Evolutionary conservation across 140 eudicot genomes (phyloP).

Genomic region (Bidens hawaiensis): DNA sequence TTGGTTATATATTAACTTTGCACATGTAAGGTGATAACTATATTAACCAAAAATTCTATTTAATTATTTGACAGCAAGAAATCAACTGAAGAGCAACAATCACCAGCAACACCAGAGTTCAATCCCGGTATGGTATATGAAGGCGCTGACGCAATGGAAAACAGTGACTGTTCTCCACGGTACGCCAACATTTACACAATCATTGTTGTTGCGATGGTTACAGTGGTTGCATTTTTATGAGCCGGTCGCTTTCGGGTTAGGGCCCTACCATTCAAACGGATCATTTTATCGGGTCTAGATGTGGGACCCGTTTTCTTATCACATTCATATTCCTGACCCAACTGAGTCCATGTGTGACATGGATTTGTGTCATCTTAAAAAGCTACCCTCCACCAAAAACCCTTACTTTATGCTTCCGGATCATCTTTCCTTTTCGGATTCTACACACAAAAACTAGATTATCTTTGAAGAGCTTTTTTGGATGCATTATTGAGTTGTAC

Average conservation of each 20-base stretch:
- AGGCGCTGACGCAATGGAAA: constrained; percentile 56
- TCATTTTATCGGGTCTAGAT: constrained; percentile 1
- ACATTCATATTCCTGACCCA: constrained; percentile 27
- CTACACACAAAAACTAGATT: constrained; percentile 21
- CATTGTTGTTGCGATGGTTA: constrained; percentile 14
- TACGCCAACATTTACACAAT: constrained; percentile 14
- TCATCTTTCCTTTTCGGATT: constrained; percentile 26
- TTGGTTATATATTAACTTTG: too few relatives aligned
- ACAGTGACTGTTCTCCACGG: background rate
- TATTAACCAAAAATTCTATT: background rate
- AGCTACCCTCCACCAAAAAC: constrained; percentile 23
- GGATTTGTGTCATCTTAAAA: constrained; percentile 37
- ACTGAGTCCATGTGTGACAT: constrained; percentile 26
- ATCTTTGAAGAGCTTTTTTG: background rate
- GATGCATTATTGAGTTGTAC: constrained; percentile 19
- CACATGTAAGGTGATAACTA: too few relatives aligned
- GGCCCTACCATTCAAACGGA: background rate
- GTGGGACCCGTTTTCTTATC: constrained; percentile 11
- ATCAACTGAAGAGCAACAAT: constrained; percentile 36
- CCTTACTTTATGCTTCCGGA: constrained; percentile 26
- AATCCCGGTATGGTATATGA: constrained; percentile 48
- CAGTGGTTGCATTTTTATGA: constrained; percentile 23
- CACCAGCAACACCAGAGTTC: constrained; percentile 23
- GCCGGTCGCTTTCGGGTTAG: background rate
- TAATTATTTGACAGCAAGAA: constrained; percentile 37